phyloP scores from a whole-genome alignment of 495 filamentous ascomycete species.

The Aspergillus panamensis region DNA sequence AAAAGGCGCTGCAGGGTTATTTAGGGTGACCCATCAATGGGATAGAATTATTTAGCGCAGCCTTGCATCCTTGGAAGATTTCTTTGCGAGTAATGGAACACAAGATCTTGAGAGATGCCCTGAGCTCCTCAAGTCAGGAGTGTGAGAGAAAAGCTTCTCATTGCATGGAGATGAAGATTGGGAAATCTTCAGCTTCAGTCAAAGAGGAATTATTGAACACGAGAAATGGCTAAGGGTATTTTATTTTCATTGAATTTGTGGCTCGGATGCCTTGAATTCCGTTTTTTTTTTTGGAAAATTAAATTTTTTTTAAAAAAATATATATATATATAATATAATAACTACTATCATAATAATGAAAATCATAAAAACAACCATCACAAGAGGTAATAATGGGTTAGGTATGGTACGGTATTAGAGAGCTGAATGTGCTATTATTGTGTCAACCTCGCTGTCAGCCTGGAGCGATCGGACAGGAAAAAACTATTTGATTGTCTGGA shows the following conservation, averaged over 20 bases:
- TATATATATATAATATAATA: too few relatives aligned
- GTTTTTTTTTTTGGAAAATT: too few relatives aligned
- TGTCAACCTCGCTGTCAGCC: too few relatives aligned
- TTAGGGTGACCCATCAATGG: neutral
- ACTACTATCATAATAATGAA: too few relatives aligned
- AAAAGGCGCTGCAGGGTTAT: neutral
- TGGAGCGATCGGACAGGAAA: too few relatives aligned
- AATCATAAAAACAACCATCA: too few relatives aligned
- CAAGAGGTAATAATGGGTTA: too few relatives aligned
- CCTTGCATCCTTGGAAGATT: neutral
- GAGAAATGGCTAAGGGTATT: neutral
- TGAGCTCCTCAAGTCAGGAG: too few relatives aligned
- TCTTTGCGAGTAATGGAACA: constrained; percentile 3
- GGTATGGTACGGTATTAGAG: too few relatives aligned
- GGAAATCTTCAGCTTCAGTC: neutral
- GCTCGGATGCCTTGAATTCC: constrained; percentile 5
- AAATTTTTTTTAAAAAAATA: too few relatives aligned
- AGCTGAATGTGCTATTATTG: too few relatives aligned
- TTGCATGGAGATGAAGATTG: neutral
- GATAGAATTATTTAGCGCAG: constrained; percentile 2
- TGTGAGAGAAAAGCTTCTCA: neutral
- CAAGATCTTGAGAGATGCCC: neutral
- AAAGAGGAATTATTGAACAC: neutral
- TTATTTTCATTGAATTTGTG: neutral
- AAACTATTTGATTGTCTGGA: too few relatives aligned